Base-by-base conservation (phyloP, 2,329 filamentous ascomycete species). In the Tolypocladium album region DNA sequence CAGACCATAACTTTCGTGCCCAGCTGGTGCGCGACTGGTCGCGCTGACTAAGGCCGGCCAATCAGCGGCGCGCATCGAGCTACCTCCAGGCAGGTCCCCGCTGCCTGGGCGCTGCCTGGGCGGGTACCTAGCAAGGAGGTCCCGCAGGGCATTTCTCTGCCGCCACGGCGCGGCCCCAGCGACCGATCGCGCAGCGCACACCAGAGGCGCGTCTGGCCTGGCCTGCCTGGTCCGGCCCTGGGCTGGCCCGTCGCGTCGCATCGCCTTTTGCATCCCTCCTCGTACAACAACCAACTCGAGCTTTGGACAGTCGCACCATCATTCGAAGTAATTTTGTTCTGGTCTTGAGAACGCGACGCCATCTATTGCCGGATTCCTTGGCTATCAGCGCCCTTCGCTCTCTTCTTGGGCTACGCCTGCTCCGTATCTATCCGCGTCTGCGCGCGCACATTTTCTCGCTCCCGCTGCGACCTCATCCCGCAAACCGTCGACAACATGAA, bases 1-100 rank as follows among this genome's bases (percentile, higher is more conserved):
- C 71, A 72, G 70, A 70, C 70, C 67, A 67, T 52, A 69, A 70
- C 58, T 68, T 65, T 58, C 58, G 61, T 40, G 57, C 63, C 65
- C 67, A 61, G 72, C 72, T 72, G 71, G 71, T 60, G 56, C 59
- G 7, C 24, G 55, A 42, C 3, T 20, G 13, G 7, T 42, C 15
- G 20, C 59, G 66, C 64, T 70, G 65, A 69, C 67, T 66, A 68
- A 67, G 58, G 5, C 11, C 6, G 13, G 40, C 72, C 71, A 74
- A 74, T 74, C 59, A 69, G 43, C 62, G 43, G 0, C 3, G 31
- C n/a, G 4, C 34, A 40, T 20, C 39, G 24, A 17, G 56, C 38
- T 69, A 70, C 70, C 59, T 61, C 40, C 17, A 60, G 55, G n/a
- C 60, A 62, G 60, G 70, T 72, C 64, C 65, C 64, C 63, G 70